A percentile compares a stretch with the other conserved stretches of the same genome.
Conservation (phyloP, 2,329 filamentous ascomycete genomes). For the Xylaria sp. region DNA sequence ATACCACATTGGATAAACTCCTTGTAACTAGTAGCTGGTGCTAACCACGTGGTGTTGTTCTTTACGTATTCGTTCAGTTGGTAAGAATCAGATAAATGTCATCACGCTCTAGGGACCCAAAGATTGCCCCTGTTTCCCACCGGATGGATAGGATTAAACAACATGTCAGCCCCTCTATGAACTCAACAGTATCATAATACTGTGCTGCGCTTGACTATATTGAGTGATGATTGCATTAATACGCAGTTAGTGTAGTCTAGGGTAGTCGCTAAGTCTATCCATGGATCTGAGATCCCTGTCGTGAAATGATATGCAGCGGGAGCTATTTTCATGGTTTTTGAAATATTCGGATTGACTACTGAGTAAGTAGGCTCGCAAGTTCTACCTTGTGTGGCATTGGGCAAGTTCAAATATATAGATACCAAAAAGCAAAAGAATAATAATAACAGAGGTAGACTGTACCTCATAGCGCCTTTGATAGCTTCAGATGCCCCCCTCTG, state of each 20-base stretch:
- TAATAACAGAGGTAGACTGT: not conserved
- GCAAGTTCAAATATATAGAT: not conserved
- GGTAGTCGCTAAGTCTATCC: not conserved
- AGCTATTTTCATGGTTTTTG: conserved; percentile 1
- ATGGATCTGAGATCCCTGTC: conserved; percentile 13
- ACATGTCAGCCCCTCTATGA: not conserved
- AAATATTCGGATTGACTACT: not conserved
- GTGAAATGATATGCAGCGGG: conserved; percentile 7
- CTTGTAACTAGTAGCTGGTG: not conserved
- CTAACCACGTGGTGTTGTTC: conserved; percentile 21
- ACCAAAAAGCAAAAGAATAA: not conserved
- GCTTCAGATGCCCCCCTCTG: not conserved
- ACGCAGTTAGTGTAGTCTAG: not conserved
- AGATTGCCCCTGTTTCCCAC: not conserved
- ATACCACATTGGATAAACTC: not conserved
- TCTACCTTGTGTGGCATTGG: not conserved
- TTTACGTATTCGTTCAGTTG: conserved; percentile 8
- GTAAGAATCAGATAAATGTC: conserved; percentile 16
- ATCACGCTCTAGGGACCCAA: conserved; percentile 1
- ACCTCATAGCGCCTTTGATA: not conserved
- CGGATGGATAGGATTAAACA: not conserved
- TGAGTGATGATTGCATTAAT: conserved; percentile 14
- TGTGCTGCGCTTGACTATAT: conserved; percentile 14
- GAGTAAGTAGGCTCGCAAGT: not conserved
- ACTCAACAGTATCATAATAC: not conserved